Evolutionary conservation across 148 eudicot genomes (phyloP).

Genomic region (Tetragonia tetragonoides): DNA sequence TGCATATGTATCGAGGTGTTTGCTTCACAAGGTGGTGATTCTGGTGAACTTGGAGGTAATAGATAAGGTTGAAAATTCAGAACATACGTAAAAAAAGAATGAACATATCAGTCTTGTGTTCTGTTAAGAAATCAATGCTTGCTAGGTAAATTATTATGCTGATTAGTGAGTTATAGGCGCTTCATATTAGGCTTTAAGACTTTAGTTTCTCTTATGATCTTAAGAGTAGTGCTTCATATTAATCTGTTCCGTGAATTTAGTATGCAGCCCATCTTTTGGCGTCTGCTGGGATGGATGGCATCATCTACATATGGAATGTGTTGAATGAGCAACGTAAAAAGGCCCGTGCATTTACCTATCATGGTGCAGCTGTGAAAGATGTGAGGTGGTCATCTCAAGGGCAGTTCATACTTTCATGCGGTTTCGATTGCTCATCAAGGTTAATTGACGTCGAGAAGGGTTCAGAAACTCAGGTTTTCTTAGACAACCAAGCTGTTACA

Average conservation of each 20-base stretch:
- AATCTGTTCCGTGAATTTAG: slow-evolving; percentile 44
- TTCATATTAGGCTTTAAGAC: neutral
- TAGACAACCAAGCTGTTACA: slow-evolving; percentile 78
- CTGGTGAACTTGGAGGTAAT: neutral
- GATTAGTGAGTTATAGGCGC: neutral
- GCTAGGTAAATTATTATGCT: neutral
- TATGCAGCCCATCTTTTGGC: slow-evolving; percentile 94
- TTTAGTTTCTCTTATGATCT: neutral
- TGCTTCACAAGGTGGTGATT: neutral
- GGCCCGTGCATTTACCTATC: slow-evolving; percentile 57
- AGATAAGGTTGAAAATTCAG: neutral
- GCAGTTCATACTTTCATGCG: slow-evolving; percentile 74
- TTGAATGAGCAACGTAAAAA: slow-evolving; percentile 66
- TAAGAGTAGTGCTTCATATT: slow-evolving; percentile 27
- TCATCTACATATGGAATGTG: slow-evolving; percentile 76
- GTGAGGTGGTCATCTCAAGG: slow-evolving; percentile 78
- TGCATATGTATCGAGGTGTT: neutral
- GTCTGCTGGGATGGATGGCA: slow-evolving; percentile 91
- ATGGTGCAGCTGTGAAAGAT: slow-evolving; percentile 85
- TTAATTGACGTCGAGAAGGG: slow-evolving; percentile 78
- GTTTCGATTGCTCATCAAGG: slow-evolving; percentile 73
- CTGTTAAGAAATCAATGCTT: neutral
- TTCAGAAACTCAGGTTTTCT: slow-evolving; percentile 57
- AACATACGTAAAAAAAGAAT: neutral
- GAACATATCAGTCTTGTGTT: neutral